Evolutionary conservation across 805 yeast species (phyloP).

Genomic region (Kuraishia hungarica): DNA sequence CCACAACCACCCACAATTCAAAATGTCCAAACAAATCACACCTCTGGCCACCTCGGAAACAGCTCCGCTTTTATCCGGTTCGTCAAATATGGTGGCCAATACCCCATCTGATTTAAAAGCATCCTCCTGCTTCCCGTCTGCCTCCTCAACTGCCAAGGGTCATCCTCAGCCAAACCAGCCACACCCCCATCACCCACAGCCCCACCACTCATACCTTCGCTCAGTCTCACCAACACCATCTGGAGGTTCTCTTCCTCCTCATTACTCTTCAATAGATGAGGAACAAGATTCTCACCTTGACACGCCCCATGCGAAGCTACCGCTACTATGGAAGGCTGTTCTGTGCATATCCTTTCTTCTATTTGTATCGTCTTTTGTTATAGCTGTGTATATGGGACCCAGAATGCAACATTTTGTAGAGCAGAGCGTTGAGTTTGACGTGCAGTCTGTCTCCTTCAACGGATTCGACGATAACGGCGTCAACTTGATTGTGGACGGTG

Average conservation of each 20-base stretch:
- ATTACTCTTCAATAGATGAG: background rate
- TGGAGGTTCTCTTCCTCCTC: background rate
- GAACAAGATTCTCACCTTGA: background rate
- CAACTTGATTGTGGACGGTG: conserved; percentile 22
- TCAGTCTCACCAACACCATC: background rate
- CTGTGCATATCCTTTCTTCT: background rate
- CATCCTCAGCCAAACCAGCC: too few species aligned
- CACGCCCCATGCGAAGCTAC: background rate
- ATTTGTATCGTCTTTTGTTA: background rate
- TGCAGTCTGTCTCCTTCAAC: conserved; percentile 20
- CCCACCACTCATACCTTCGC: too few species aligned
- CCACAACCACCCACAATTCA: too few species aligned
- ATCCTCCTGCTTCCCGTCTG: too few species aligned
- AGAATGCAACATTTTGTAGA: conserved; percentile 21
- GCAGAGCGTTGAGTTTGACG: conserved; percentile 21
- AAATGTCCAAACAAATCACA: background rate
- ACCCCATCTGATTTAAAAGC: background rate
- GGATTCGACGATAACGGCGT: conserved; percentile 24
- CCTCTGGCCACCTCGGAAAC: background rate
- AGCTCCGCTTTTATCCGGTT: background rate
- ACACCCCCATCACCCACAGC: too few species aligned
- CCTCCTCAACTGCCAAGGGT: too few species aligned
- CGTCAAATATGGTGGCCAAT: background rate
- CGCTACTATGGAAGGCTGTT: background rate
- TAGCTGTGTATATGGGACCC: conserved; percentile 5